Conservation (phyloP, 495 filamentous ascomycete species). For the Hypoxylon lienhwacheense region DNA sequence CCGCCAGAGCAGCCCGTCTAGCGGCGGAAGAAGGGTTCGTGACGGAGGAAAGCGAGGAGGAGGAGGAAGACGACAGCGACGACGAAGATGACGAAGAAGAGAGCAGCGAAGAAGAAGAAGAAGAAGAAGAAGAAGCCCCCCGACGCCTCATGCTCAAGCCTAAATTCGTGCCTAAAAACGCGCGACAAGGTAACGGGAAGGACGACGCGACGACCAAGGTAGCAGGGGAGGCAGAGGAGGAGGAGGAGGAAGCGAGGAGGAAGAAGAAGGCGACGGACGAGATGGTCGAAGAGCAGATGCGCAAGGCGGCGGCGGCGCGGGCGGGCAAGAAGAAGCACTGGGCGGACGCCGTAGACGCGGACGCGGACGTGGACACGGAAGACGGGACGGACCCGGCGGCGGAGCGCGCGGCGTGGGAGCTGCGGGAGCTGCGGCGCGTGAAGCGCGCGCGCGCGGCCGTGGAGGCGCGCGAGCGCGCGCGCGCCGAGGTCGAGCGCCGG, state of each 20-base stretch:
- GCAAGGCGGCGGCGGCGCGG: conserved; percentile 73
- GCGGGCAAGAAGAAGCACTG: conserved; percentile 77
- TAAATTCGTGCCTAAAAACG: conserved; percentile 86
- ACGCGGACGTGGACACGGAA: conserved; percentile 81
- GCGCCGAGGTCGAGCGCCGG: conserved; percentile 85
- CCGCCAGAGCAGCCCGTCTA: conserved; percentile 46
- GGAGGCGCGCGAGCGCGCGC: conserved; percentile 79
- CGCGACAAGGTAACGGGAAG: conserved; percentile 53
- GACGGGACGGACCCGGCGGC: conserved; percentile 87
- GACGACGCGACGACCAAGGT: conserved; percentile 38
- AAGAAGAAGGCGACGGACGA: conserved; percentile 70
- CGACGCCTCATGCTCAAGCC: conserved; percentile 77
- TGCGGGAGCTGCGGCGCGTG: conserved; percentile 85
- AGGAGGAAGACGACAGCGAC: conserved; percentile 40
- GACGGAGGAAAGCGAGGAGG: conserved; percentile 60
- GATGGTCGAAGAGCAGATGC: conserved; percentile 85
- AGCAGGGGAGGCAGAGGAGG: conserved; percentile 56
- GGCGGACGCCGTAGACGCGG: conserved; percentile 81
- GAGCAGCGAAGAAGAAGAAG: conserved; percentile 71
- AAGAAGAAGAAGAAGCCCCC: conserved; percentile 75
- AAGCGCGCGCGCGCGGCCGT: conserved; percentile 84
- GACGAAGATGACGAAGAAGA: conserved; percentile 44
- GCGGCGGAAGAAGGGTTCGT: conserved; percentile 76
- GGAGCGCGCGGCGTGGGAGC: conserved; percentile 90
- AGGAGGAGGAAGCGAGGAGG: conserved; percentile 58